A percentile compares a stretch with the other conserved stretches of the same genome.
Conservation (phyloP, 805 yeast genomes). For the Myxozyma geophila region DNA sequence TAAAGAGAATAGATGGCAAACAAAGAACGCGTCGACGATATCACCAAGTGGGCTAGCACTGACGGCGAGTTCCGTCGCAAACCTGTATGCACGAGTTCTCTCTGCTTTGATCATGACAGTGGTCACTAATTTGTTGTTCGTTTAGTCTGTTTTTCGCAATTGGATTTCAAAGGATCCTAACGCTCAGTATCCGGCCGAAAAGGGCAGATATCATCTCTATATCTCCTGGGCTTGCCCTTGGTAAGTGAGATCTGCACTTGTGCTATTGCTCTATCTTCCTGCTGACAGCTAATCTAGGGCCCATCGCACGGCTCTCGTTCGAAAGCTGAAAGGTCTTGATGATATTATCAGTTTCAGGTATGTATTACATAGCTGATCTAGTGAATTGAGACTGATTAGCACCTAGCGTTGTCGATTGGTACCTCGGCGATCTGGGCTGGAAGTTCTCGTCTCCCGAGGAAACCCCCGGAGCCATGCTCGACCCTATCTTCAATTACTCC, state of each 20-base stretch:
- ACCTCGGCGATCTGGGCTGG: constrained; percentile 89
- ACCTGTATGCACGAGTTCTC: constrained; percentile 22
- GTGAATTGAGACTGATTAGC: constrained; percentile 42
- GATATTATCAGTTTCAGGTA: constrained; percentile 48
- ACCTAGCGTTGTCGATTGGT: constrained; percentile 86
- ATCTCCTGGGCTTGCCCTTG: constrained; percentile 94
- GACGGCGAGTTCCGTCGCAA: constrained; percentile 39
- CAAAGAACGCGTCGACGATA: constrained; percentile 11
- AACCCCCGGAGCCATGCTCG: constrained; percentile 56
- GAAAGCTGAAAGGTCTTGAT: constrained; percentile 74
- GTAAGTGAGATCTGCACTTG: constrained; percentile 82
- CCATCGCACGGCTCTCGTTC: constrained; percentile 75
- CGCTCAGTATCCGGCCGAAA: constrained; percentile 73
- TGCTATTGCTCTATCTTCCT: constrained; percentile 52
- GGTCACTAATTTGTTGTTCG: background rate
- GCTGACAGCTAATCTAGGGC: constrained; percentile 51
- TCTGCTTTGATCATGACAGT: background rate
- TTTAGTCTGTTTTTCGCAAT: constrained; percentile 59
- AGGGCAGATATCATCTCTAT: constrained; percentile 82
- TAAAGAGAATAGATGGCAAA: background rate
- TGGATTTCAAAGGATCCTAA: constrained; percentile 66
- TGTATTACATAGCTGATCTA: constrained; percentile 43
- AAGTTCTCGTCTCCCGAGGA: constrained; percentile 64
- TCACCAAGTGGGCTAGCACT: constrained; percentile 34
- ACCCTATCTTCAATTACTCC: constrained; percentile 61